A percentile compares a stretch with the other conserved stretches of the same genome.
These are phyloP conservation scores for Psidium guajava DNA, from an alignment of 345 rosid genomes.

Conservation along the genomic window DNA sequence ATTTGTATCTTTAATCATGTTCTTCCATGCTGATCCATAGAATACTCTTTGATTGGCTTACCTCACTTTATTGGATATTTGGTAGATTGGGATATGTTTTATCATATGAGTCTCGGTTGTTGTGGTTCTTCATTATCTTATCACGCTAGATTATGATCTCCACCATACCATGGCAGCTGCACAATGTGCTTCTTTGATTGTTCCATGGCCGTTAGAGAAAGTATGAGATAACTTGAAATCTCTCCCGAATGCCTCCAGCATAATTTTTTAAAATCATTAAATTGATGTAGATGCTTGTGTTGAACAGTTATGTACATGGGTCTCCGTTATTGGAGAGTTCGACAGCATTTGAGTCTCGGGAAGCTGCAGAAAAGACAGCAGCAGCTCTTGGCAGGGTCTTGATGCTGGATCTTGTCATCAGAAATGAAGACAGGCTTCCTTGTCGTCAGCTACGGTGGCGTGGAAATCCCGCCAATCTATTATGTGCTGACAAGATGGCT, in stretches of 20 bases:
- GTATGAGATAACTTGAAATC: neutral
- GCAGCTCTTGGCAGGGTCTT: slow-evolving; percentile 83
- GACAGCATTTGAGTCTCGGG: slow-evolving; percentile 57
- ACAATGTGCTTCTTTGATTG: neutral
- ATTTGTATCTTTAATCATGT: neutral
- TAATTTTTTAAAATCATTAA: neutral
- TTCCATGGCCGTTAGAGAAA: neutral
- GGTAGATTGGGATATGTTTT: neutral
- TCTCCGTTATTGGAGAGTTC: slow-evolving; percentile 81
- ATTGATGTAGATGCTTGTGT: neutral
- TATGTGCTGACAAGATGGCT: slow-evolving; percentile 57
- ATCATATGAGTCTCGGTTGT: neutral
- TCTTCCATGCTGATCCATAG: neutral
- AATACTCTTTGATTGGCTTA: neutral
- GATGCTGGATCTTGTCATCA: slow-evolving; percentile 84
- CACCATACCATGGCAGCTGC: neutral
- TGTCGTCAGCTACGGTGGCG: slow-evolving; percentile 97
- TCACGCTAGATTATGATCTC: neutral
- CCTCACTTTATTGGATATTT: neutral
- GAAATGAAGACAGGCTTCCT: slow-evolving; percentile 95
- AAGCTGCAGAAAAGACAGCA: slow-evolving; percentile 70
- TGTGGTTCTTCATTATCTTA: neutral
- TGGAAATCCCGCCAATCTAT: slow-evolving; percentile 87
- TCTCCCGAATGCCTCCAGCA: neutral
- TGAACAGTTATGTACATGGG: slow-evolving; percentile 90